Evolutionary conservation across 2,329 filamentous ascomycete species (phyloP).

Genomic region (Exophiala phaeomuriformis): DNA sequence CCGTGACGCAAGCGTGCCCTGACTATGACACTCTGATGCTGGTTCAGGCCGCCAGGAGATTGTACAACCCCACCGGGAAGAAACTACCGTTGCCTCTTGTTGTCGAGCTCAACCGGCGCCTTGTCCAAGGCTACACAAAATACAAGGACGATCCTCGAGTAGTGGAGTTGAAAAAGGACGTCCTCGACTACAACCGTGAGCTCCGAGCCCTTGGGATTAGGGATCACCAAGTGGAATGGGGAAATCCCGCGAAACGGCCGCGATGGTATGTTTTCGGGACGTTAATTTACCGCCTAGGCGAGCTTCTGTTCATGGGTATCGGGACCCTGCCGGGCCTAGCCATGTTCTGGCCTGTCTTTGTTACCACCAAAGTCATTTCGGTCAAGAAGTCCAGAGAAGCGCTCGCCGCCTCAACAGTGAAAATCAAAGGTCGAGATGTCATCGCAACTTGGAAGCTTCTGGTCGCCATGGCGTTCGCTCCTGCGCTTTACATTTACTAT

Average conservation of each 20-base stretch:
- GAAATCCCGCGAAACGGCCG: slow-evolving; percentile 60
- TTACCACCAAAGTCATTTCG: slow-evolving; percentile 74
- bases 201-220: slow-evolving; percentile 78
- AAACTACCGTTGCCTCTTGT: slow-evolving; percentile 87
- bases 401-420: slow-evolving; percentile 76
- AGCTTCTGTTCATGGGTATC: slow-evolving; percentile 67
- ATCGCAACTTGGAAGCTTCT: slow-evolving; percentile 92
- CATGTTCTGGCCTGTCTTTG: slow-evolving; percentile 82
- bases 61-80: slow-evolving; percentile 92
- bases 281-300: slow-evolving; percentile 70
- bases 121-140: slow-evolving; percentile 83
- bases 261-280: slow-evolving; percentile 66
- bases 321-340: slow-evolving; percentile 79
- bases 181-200: slow-evolving; percentile 79
- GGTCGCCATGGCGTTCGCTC: slow-evolving; percentile 76
- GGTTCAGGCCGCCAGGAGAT: slow-evolving; percentile 83
- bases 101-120: slow-evolving; percentile 83
- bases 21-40: slow-evolving; percentile 95
- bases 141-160: slow-evolving; percentile 90
- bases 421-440: slow-evolving; percentile 79
- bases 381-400: slow-evolving; percentile 75
- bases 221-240: slow-evolving; percentile 88
- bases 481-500: slow-evolving; percentile 74
- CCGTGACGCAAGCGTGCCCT: slow-evolving; percentile 85
- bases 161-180: slow-evolving; percentile 62